Percentiles rank a stretch among this genome's conserved stretches.
These are phyloP conservation scores for Laetiporus sulphureus DNA, from an alignment of 1,284 basidiomycete genomes.

Conservation along the genomic window DNA sequence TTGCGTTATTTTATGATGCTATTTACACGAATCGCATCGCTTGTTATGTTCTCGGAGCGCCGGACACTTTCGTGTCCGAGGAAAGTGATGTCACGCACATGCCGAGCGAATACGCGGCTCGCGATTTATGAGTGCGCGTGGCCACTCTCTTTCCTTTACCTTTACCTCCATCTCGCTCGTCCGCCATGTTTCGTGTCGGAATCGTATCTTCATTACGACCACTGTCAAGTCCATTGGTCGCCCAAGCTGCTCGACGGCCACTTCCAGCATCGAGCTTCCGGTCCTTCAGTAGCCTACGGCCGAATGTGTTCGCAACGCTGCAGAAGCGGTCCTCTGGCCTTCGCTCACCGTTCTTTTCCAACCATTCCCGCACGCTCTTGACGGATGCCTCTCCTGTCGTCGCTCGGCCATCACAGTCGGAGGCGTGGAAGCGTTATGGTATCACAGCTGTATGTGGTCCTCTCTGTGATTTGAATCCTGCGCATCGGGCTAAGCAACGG, in stretches of 20 bases:
- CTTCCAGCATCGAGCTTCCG: conserved; percentile 17
- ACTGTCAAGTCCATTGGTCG: conserved; percentile 13
- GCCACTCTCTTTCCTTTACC: background rate
- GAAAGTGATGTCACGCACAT: conserved; percentile 4
- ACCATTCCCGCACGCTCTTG: conserved; percentile 30
- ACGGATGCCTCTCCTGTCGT: conserved; percentile 37
- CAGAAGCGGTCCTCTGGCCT: conserved; percentile 18
- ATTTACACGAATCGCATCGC: background rate
- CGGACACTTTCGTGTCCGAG: background rate
- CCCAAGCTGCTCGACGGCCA: conserved; percentile 12
- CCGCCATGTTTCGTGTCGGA: conserved; percentile 28
- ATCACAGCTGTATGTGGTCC: conserved; percentile 39
- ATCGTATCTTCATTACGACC: conserved; percentile 21
- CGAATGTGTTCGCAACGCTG: conserved; percentile 24
- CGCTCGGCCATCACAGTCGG: conserved; percentile 29
- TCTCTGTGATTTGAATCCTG: background rate
- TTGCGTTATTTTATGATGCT: background rate
- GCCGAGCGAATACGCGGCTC: conserved; percentile 4
- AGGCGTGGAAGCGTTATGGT: conserved; percentile 43
- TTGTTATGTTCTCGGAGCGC: background rate
- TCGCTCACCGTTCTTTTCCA: conserved; percentile 17
- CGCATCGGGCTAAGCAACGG: conserved; percentile 4
- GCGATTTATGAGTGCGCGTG: background rate
- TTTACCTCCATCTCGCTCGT: background rate
- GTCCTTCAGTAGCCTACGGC: conserved; percentile 25